Evolutionary conservation across 2,329 filamentous ascomycete species (phyloP), one percentile per base, ranked within the genome.

Genomic region (Torrubiella hemipterigena): DNA sequence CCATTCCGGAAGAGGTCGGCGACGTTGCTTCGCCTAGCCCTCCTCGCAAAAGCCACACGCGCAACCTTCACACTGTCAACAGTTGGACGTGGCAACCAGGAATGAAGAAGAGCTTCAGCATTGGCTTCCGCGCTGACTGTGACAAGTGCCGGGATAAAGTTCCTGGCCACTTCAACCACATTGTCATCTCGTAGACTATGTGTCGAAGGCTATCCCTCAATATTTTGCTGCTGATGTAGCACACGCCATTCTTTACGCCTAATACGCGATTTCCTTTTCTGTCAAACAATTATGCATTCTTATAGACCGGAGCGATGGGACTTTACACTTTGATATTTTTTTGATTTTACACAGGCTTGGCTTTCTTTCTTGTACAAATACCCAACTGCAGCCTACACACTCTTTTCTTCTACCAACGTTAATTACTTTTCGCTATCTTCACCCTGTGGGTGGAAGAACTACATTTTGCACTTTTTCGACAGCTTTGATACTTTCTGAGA

Each of bases 101-200:
- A 41, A 74, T 73, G 67, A 81, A 79, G 55, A 73, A 71, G 50
- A 74, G 69, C 38, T 79, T 86, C 51, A 81, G 78, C 45, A 84
- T 86, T 72, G 81, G 81, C 30, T 86, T 79, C 56, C 65, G 81
- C 39, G 68, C 76, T 10, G 81, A 84, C 52, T 87, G 81, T 49
- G 80, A 85, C 38, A 85, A 85, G 54, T 87, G 81, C 55, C 69
- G 68, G 27, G 65, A 71, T 49, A 81, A 77, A 49, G 77, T 84
- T 7, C 81, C 81, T 0, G 81, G 81, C 2, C 81, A 87, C 50
- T 86, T 84, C 49, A 85, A 81, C 47, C 81, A 87, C 54, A 83
- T 86, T 37, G 74, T 84, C 40, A 67, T 76, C 45, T 73, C 70
- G 29, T 75, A 73, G 62, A 40, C n/a, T n/a, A n/a, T n/a, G n/a